Base-by-base conservation (phyloP, 2,329 filamentous ascomycete species). In the Aspergillus unguis region DNA sequence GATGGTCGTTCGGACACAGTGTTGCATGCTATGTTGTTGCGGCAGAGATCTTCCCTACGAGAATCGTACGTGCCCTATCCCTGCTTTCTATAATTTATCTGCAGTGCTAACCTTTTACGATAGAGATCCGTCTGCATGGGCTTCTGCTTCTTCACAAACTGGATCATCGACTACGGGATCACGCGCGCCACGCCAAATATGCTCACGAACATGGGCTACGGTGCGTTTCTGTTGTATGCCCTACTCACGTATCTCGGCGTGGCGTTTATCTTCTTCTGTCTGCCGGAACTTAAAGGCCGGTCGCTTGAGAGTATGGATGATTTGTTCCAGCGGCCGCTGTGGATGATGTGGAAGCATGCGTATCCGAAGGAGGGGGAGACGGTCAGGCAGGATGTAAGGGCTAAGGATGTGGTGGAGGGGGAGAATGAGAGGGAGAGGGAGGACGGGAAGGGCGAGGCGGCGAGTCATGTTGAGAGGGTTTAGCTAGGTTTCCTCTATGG, bases 331-430 rank as follows among this genome's bases (percentile, higher is more conserved):
- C 58, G 61, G 27, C 62, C 62, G 23, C 57, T 74, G n/a, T 75
- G 70, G 69, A 68, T 67, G 0, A 74, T 75, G 73, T 74, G 63
- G 61, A 65, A 64, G 44, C 68, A 50, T 36, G 48, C 48, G 8
- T 50, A 50, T 17, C 48, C 48, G 2, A 44, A 40, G n/a, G 23
- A 37, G 32, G 48, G 38, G 32, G 48, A 50, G 33, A 50, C 41
- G n/a, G 40, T 50, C 2, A 33, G 48, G 4, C 48, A 50, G 5
- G 48, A 26, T n/a, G 26, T 42, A 11, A 8, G 26, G 38, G 33
- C 35, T 4, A 50, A 38, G 33, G 4, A 44, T 25, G 40, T 5
- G 23, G 25, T 29, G 6, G 17, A 44, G 10, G 32, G 31, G 26
- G 26, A 44, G 9, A 23, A 28, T 11, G n/a, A n/a, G 1, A n/a